Percentiles rank a stretch among this genome's conserved stretches.
These are phyloP conservation scores for Gautieria morchelliformis DNA, from an alignment of 768 basidiomycete genomes.

Conservation along the genomic window DNA sequence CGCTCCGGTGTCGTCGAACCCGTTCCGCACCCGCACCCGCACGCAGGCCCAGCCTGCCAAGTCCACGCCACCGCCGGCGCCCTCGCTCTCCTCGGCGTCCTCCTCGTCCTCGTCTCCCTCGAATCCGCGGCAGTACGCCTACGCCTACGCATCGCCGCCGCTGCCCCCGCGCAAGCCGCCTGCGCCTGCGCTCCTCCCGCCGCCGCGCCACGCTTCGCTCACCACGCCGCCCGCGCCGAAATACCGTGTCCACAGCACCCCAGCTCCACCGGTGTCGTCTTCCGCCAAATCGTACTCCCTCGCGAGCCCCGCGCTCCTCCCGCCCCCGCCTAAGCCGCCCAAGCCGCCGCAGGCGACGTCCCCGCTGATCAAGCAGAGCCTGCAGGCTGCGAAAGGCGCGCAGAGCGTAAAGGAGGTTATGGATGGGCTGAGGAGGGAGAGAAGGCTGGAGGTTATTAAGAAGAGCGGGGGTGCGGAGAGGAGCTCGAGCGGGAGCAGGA, in stretches of 20 bases:
- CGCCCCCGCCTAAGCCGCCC: constrained; percentile 8
- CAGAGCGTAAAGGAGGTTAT: constrained; percentile 63
- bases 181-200: constrained; percentile 21
- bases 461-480: constrained; percentile 31
- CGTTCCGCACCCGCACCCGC: constrained; percentile 14
- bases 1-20: neutral
- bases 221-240: constrained; percentile 19
- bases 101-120: neutral
- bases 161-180: constrained; percentile 43
- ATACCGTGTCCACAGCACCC: constrained; percentile 18
- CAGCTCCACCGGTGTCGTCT: neutral
- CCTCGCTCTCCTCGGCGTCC: constrained; percentile 1
- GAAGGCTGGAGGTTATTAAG: constrained; percentile 63
- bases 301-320: constrained; percentile 16
- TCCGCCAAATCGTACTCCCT: constrained; percentile 6
- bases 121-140: constrained; percentile 5
- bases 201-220: constrained; percentile 29
- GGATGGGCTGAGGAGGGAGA: constrained; percentile 56
- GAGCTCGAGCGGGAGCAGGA: neutral
- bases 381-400: constrained; percentile 64
- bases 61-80: neutral
- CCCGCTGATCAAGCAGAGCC: constrained; percentile 59
- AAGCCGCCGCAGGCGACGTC: constrained; percentile 42
- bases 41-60: neutral
- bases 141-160: constrained; percentile 22